Evolutionary conservation across 2,329 filamentous ascomycete genomes (phyloP).

Genomic region (Trichoderma hamatum): DNA sequence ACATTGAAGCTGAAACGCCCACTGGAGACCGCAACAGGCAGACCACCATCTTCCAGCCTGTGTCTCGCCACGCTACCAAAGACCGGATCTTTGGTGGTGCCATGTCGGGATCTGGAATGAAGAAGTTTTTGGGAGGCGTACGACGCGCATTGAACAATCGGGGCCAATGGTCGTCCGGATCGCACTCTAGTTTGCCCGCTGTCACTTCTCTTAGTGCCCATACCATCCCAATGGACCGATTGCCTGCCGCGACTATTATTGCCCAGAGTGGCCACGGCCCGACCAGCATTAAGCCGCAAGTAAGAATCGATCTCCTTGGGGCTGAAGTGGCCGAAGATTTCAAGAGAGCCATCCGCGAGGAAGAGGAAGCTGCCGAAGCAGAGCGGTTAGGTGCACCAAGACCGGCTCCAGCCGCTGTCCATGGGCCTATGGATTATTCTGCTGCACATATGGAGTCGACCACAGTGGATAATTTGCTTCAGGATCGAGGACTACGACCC

Average conservation of each 20-base stretch:
- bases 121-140: slow-evolving; percentile 82
- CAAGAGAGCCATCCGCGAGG: slow-evolving; percentile 71
- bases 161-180: slow-evolving; percentile 48
- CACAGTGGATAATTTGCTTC: slow-evolving; percentile 41
- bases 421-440: slow-evolving; percentile 46
- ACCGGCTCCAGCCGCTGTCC: slow-evolving; percentile 33
- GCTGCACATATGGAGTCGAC: slow-evolving; percentile 48
- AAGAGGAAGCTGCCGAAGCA: slow-evolving; percentile 55
- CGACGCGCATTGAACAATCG: slow-evolving; percentile 75
- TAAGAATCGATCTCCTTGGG: slow-evolving; percentile 81
- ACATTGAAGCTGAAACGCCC: slow-evolving; percentile 60
- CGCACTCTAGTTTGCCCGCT: slow-evolving; percentile 52
- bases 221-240: slow-evolving; percentile 59
- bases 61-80: slow-evolving; percentile 46
- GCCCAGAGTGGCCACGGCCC: slow-evolving; percentile 55
- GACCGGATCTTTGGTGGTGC: slow-evolving; percentile 56
- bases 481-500: slow-evolving; percentile 44
- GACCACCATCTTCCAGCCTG: slow-evolving; percentile 56
- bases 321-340: slow-evolving; percentile 79
- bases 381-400: slow-evolving; percentile 33
- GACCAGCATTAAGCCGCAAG: slow-evolving; percentile 52
- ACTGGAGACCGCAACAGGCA: slow-evolving; percentile 51
- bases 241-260: slow-evolving; percentile 62
- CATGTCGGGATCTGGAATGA: slow-evolving; percentile 76
- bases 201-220: slow-evolving; percentile 54